A percentile compares a stretch with the other conserved stretches of the same genome.
Conservation (phyloP, 805 yeast genomes). For the Ogataea corticis region DNA sequence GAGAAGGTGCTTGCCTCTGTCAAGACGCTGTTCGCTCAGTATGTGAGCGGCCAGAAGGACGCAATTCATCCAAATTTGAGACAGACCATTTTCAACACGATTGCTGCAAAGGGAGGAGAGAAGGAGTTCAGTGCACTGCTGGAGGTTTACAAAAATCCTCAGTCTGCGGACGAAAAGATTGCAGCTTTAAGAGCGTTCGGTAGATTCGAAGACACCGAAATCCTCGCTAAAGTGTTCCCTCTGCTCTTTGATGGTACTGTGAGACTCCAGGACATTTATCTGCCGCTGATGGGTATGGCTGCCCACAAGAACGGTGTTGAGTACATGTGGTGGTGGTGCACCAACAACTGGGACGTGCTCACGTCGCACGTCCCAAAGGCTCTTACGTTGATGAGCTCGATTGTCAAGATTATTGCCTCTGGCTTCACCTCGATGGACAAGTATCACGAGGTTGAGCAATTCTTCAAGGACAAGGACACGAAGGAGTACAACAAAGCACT, state of each 20-base stretch:
- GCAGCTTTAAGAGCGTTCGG: conserved; percentile 58
- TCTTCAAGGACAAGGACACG: conserved; percentile 50
- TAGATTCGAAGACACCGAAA: conserved; percentile 38
- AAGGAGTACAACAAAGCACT: conserved; percentile 61
- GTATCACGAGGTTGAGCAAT: conserved; percentile 43
- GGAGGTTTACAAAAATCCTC: conserved; percentile 49
- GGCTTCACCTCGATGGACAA: conserved; percentile 42
- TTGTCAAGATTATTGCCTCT: conserved; percentile 59
- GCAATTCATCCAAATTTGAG: conserved; percentile 49
- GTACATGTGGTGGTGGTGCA: conserved; percentile 71
- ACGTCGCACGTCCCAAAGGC: conserved; percentile 75
- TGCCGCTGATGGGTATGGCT: conserved; percentile 76
- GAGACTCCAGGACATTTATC: conserved; percentile 46
- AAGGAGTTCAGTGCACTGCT: conserved; percentile 43
- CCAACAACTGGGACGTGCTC: conserved; percentile 68
- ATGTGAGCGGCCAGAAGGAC: conserved; percentile 27
- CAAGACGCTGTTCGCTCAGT: conserved; percentile 29
- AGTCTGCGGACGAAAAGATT: conserved; percentile 58
- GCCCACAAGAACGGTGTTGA: conserved; percentile 63
- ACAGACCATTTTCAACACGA: conserved; percentile 43
- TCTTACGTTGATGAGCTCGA: conserved; percentile 73
- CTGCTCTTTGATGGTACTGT: conserved; percentile 68
- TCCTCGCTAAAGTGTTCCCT: conserved; percentile 41
- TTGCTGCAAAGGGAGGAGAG: conserved; percentile 41
- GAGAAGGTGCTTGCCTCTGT: conserved; percentile 36